phyloP scores from a whole-genome alignment of 176 grass and related monocot species.

The Cenchrus purpureus region DNA sequence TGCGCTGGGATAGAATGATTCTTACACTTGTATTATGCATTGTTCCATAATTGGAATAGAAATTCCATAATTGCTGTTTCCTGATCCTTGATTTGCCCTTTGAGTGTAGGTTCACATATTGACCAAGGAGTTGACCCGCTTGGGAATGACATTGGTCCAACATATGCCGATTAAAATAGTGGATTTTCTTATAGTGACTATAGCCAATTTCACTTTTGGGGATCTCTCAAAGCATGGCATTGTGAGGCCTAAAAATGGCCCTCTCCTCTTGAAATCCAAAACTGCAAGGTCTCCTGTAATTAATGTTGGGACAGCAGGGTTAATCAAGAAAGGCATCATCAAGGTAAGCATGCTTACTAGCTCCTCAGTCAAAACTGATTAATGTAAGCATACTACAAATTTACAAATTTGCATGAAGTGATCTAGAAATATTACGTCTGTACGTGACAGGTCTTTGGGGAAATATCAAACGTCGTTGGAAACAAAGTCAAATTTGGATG shows the following conservation, averaged over 20 bases:
- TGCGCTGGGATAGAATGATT: background rate
- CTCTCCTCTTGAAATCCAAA: constrained; percentile 35
- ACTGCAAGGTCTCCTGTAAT: constrained; percentile 37
- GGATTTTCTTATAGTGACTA: constrained; percentile 29
- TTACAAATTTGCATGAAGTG: background rate
- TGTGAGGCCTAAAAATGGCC: constrained; percentile 40
- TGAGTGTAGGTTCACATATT: constrained; percentile 47
- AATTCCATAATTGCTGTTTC: background rate
- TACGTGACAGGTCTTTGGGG: background rate
- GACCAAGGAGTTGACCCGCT: constrained; percentile 50
- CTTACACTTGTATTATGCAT: background rate
- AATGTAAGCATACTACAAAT: background rate
- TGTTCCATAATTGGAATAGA: background rate
- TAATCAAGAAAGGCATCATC: constrained; percentile 50
- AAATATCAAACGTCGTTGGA: constrained; percentile 24
- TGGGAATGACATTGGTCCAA: constrained; percentile 45
- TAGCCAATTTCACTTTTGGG: constrained; percentile 41
- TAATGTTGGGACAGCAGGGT: constrained; percentile 44
- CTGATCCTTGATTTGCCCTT: background rate
- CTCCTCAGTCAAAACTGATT: too few relatives aligned
- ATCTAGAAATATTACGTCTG: background rate
- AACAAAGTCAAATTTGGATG: constrained; percentile 33
- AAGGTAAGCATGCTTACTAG: constrained; percentile 18
- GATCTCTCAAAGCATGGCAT: constrained; percentile 57
- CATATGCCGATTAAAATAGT: constrained; percentile 33